These are phyloP conservation scores for Claviceps spartinae DNA, from an alignment of 2,329 filamentous ascomycete genomes.

Conservation along the genomic window DNA sequence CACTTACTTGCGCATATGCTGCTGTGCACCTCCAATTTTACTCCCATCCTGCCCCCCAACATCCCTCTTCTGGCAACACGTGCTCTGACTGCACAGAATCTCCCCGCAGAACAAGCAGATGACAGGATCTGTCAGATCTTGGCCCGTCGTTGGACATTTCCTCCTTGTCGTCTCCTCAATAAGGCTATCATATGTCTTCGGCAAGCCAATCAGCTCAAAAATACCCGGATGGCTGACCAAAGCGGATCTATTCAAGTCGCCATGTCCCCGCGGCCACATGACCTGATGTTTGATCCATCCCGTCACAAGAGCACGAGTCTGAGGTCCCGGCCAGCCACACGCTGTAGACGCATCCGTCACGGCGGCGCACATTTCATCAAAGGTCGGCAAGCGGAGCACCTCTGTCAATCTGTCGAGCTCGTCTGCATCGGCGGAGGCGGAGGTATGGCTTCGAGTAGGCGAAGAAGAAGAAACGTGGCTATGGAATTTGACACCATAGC, in stretches of 20 bases:
- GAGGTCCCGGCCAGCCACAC: conserved; percentile 34
- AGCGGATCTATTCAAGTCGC: conserved; percentile 26
- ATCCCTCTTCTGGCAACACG: conserved; percentile 68
- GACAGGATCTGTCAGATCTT: conserved; percentile 79
- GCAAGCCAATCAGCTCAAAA: conserved; percentile 84
- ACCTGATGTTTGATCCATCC: conserved; percentile 65
- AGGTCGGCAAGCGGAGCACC: conserved; percentile 58
- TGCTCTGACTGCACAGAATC: conserved; percentile 90
- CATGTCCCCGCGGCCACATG: conserved; percentile 21
- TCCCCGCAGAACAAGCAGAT: conserved; percentile 92
- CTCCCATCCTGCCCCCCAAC: conserved; percentile 26
- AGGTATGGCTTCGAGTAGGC: conserved; percentile 32
- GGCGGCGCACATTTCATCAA: conserved; percentile 63
- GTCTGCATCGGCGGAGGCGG: conserved; percentile 35
- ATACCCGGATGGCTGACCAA: conserved; percentile 70
- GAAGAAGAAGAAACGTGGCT: conserved; percentile 45
- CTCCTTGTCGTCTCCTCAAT: conserved; percentile 82
- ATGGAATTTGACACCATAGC: conserved; percentile 79
- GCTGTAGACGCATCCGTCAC: conserved; percentile 31
- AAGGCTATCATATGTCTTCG: conserved; percentile 80
- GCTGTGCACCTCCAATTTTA: conserved; percentile 69
- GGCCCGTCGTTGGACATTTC: conserved; percentile 77
- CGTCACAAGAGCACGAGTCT: conserved; percentile 30
- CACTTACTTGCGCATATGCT: conserved; percentile 74
- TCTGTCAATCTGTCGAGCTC: conserved; percentile 75